phyloP scores from a whole-genome alignment of 2,329 filamentous ascomycete genomes.

The Chaetomiaceae sp. region DNA sequence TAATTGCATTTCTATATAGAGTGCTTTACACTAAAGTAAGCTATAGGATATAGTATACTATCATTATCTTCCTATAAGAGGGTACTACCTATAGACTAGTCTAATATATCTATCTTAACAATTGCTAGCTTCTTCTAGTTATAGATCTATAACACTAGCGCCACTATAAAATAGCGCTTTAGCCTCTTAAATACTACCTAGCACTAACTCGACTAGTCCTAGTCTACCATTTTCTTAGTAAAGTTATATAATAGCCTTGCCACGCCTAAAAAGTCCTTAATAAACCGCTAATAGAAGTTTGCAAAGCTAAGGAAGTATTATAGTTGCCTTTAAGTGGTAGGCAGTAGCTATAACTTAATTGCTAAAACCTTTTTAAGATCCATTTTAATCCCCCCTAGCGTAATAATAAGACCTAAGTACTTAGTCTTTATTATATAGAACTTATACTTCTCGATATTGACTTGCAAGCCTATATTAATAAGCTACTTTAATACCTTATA shows the following conservation, averaged over 20 bases:
- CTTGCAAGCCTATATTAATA: not conserved
- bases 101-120: not conserved
- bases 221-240: not conserved
- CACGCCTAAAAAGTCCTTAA: not conserved
- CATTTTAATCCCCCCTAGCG: not conserved
- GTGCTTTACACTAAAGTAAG: not conserved
- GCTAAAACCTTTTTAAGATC: not conserved
- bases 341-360: not conserved
- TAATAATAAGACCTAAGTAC: not conserved
- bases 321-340: not conserved
- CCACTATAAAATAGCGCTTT: not conserved
- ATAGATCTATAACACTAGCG: not conserved
- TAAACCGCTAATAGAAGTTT: conserved; percentile 7
- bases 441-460: not conserved
- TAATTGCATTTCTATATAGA: not conserved
- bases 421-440: not conserved
- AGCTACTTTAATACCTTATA: not conserved
- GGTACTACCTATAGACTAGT: not conserved
- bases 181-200: not conserved
- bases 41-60: not conserved
- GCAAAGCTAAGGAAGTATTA: conserved; percentile 1
- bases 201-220: not conserved
- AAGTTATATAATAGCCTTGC: not conserved
- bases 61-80: not conserved
- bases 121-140: not conserved